Conservation (phyloP, 805 yeast species). For the Candida coleopterorum region DNA sequence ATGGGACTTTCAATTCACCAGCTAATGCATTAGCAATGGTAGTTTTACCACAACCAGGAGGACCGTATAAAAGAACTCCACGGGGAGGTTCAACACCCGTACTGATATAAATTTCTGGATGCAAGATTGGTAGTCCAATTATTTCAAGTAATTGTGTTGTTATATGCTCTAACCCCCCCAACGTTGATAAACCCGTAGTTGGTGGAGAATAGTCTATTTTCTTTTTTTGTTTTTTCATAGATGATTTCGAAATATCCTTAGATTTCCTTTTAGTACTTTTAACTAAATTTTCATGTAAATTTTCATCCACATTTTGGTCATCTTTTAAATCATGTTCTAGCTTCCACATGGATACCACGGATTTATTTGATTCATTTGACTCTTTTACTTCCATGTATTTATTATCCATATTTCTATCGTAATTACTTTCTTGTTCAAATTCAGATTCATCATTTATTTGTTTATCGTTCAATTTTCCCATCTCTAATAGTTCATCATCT, state of each 20-base stretch:
- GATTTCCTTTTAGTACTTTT: conserved; percentile 43
- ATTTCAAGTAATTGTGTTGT: conserved; percentile 83
- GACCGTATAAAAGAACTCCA: conserved; percentile 92
- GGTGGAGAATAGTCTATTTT: conserved; percentile 69
- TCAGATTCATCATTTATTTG: conserved; percentile 6
- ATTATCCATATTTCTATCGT: conserved; percentile 38
- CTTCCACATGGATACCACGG: conserved; percentile 71
- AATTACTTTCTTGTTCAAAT: conserved; percentile 17
- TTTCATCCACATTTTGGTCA: conserved; percentile 5
- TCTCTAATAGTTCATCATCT: conserved; percentile 59
- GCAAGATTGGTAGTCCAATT: conserved; percentile 86
- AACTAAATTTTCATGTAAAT: not conserved
- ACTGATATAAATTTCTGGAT: conserved; percentile 83
- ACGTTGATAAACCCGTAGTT: conserved; percentile 55
- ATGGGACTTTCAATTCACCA: conserved; percentile 90
- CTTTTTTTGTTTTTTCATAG: conserved; percentile 24
- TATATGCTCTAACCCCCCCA: conserved; percentile 90
- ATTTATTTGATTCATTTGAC: conserved; percentile 67
- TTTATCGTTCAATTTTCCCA: conserved; percentile 17
- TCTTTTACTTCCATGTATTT: conserved; percentile 64
- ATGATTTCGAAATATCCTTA: conserved; percentile 38
- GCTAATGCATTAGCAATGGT: conserved; percentile 95
- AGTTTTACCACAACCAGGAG: conserved; percentile 99
- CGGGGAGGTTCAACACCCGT: conserved; percentile 95
- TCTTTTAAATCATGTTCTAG: conserved; percentile 6